Conservation (phyloP, 345 rosid species). For the Arabidopsis arenosa region DNA sequence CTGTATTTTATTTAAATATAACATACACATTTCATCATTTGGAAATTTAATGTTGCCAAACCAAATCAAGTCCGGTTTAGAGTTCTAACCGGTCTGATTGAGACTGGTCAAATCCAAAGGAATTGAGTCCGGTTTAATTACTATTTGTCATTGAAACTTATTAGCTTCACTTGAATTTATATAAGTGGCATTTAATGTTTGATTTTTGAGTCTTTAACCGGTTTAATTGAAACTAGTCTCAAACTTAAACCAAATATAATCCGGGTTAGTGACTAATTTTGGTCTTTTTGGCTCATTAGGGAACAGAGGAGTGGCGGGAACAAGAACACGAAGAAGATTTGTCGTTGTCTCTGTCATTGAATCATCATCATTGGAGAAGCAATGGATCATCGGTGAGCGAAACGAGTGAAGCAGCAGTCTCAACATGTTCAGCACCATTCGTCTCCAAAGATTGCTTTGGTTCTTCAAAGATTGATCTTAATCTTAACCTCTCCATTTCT, state of each 20-base stretch:
- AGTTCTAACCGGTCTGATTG: background rate
- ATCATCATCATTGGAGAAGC: constrained; percentile 53
- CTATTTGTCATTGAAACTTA: background rate
- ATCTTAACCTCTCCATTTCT: constrained; percentile 75
- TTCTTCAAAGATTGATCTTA: constrained; percentile 50
- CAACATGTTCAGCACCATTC: constrained; percentile 51
- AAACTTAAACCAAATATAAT: background rate
- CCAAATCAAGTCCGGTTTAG: background rate
- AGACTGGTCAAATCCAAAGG: background rate
- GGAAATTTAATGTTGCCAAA: background rate
- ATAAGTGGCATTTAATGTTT: background rate
- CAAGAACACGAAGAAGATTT: constrained; percentile 45
- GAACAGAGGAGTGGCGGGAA: constrained; percentile 41
- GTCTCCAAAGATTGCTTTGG: constrained; percentile 48
- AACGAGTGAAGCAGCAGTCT: constrained; percentile 70
- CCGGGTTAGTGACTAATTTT: constrained; percentile 19
- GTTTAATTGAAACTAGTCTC: background rate
- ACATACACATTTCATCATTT: too few relatives aligned
- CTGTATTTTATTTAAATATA: background rate
- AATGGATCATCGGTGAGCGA: constrained; percentile 66
- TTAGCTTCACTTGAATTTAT: background rate
- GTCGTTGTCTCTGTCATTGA: constrained; percentile 61
- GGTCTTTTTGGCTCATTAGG: constrained; percentile 35
- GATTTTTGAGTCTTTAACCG: background rate
- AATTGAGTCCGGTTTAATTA: background rate